Evolutionary conservation across 73 alveolate species (phyloP).

Genomic region (Urostyla sp.): DNA sequence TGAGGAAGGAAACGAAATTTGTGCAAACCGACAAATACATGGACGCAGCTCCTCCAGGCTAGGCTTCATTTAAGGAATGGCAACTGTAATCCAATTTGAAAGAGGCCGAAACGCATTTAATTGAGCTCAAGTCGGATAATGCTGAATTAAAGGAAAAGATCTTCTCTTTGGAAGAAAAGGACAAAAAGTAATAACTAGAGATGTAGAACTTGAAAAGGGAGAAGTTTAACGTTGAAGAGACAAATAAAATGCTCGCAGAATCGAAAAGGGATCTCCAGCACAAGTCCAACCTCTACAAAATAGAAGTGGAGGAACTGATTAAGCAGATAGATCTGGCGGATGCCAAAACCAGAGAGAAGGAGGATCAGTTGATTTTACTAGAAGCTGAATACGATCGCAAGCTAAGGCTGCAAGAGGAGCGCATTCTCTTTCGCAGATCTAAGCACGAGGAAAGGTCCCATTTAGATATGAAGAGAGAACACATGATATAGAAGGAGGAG

Average conservation of each 20-base stretch:
- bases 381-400: conserved; percentile 66
- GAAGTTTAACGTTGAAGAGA: conserved; percentile 55
- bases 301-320: conserved; percentile 72
- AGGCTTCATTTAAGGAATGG: conserved; percentile 34
- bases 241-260: conserved; percentile 51
- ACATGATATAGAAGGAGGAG: conserved; percentile 61
- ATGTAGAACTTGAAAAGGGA: conserved; percentile 21
- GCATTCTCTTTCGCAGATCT: conserved; percentile 19
- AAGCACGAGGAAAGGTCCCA: conserved; percentile 55
- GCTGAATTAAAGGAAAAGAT: conserved; percentile 36
- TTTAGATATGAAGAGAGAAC: conserved; percentile 56
- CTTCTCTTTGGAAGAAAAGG: conserved; percentile 19
- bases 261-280: conserved; percentile 61
- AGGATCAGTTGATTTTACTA: conserved; percentile 61
- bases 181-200: conserved; percentile 56
- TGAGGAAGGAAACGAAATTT: conserved; percentile 28
- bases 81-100: conserved; percentile 30
- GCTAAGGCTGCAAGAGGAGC: conserved; percentile 54
- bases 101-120: conserved; percentile 47
- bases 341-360: conserved; percentile 66
- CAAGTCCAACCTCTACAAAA: conserved; percentile 56
- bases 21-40: conserved; percentile 39
- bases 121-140: conserved; percentile 16
- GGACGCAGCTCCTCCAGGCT: conserved; percentile 7
- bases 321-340: conserved; percentile 76